Conservation (phyloP, 495 filamentous ascomycete genomes). For the Terfezia claveryi region DNA sequence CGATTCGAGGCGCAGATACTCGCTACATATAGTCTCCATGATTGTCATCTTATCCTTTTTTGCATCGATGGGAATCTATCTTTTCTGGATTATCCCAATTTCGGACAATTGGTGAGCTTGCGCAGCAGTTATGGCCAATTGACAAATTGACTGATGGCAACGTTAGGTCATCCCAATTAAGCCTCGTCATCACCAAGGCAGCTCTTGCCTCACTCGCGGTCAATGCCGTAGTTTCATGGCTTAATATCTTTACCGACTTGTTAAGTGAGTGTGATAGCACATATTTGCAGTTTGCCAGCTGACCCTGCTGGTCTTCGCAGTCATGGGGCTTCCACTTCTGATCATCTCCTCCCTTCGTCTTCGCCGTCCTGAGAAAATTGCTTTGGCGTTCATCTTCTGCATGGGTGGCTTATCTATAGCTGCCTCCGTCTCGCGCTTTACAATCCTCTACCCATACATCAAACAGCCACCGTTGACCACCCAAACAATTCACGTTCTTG, state of each 20-base stretch:
- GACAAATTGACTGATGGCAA: neutral
- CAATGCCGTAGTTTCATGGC: neutral
- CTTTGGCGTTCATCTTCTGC: conserved; percentile 1
- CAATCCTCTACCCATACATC: conserved; percentile 1
- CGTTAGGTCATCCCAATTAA: conserved; percentile 1
- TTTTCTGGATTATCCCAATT: conserved; percentile 3
- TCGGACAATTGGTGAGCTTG: conserved; percentile 2
- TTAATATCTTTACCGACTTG: conserved; percentile 1
- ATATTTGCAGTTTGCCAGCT: neutral
- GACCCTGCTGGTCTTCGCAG: neutral
- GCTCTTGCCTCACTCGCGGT: neutral
- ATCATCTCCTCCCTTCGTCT: conserved; percentile 4
- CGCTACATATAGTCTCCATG: neutral
- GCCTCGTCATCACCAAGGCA: neutral
- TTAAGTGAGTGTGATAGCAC: neutral
- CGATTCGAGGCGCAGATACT: neutral
- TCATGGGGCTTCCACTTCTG: conserved; percentile 2
- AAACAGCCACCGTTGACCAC: conserved; percentile 1
- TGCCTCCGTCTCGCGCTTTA: conserved; percentile 1
- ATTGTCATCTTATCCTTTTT: neutral
- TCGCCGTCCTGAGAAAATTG: conserved; percentile 1
- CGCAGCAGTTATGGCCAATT: neutral
- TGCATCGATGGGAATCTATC: neutral
- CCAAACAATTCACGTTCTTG: neutral
- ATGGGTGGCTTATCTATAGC: conserved; percentile 2